phyloP scores from a whole-genome alignment of 2,329 filamentous ascomycete species.

The Colletotrichum chlorophyti region DNA sequence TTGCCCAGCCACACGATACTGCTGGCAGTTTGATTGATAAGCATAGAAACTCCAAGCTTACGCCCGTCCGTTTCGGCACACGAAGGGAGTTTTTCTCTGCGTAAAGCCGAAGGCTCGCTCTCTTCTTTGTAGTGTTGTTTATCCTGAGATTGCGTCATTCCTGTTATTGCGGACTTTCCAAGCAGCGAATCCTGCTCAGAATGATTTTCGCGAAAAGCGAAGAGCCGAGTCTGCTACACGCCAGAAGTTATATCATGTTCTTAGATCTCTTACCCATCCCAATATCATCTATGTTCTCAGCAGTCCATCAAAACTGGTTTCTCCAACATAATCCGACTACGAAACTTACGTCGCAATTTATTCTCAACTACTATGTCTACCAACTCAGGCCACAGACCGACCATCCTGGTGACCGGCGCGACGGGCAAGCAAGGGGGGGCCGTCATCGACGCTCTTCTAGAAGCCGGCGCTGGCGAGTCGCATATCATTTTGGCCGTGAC shows the following conservation, averaged over 20 bases:
- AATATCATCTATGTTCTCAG: not conserved
- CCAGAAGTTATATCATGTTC: not conserved
- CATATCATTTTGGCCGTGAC: conserved; percentile 55
- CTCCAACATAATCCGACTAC: too few species aligned
- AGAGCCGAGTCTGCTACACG: not conserved
- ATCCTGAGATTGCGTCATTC: too few species aligned
- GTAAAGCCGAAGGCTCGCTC: too few species aligned
- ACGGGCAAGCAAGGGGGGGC: conserved; percentile 46
- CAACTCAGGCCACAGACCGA: not conserved
- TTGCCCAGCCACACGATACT: too few species aligned
- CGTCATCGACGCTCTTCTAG: conserved; percentile 38
- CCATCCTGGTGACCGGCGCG: conserved; percentile 41
- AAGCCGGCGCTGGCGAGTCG: conserved; percentile 12
- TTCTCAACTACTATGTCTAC: not conserved
- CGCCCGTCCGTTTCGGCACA: too few species aligned
- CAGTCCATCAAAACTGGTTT: not conserved
- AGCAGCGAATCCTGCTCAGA: too few species aligned
- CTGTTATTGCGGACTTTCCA: too few species aligned
- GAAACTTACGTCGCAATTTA: not conserved
- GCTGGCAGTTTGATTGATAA: too few species aligned
- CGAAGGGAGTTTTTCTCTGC: too few species aligned
- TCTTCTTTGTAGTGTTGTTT: too few species aligned
- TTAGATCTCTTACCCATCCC: too few species aligned
- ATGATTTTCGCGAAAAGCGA: not conserved
- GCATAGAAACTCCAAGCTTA: too few species aligned